Evolutionary conservation across 2,329 filamentous ascomycete species (phyloP), one percentile per base, ranked within the genome.

Genomic region (Dryadomyces quercus-mongolicae): DNA sequence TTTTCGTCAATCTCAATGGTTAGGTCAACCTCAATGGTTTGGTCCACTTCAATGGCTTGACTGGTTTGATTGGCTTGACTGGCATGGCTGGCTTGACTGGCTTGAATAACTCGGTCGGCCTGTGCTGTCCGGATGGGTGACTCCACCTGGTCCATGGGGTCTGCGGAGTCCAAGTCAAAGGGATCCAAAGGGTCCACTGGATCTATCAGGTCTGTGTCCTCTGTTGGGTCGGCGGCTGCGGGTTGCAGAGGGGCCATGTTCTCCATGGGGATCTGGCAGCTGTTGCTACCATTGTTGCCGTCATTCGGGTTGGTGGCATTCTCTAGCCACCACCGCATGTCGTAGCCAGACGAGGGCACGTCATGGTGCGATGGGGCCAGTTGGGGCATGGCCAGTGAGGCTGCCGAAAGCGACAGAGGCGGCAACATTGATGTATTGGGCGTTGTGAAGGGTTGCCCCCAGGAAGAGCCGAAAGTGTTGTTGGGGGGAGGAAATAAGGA

Each of bases 321-420:
- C 4, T 53, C 36, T 34, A 58, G 38, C 58, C 58, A 59, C n/a
- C 52, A 38, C 13, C 43, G 51, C 50, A 59, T 22, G 40, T 58
- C 58, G 44, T 58, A 55, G 31, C 51, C 49, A 1, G 58, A 56
- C 21, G 55, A 58, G 3, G 51, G 51, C 15, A 56, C 56, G 25
- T 54, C 49, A 47, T 43, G 36, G 31, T 55, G 53, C 16, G 44
- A 8, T 7, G 54, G 52, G 20, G 55, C 51, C 6, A 55, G 49
- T n/a, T 57, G 36, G 12, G 54, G 50, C 52, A 54, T 43, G n/a
- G 53, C 49, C 16, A 55, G 48, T 3, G 53, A 34, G 15, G 44
- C 43, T 38, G 21, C 34, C 12, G 52, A 58, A 44, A 54, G 55
- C 9, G 49, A 56, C 2, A 53, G 57, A 13, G 15, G 46, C 3